A percentile compares a stretch with the other conserved stretches of the same genome.
These are phyloP conservation scores for Lablab purpureus DNA, from an alignment of 306 rosid species.

Conservation along the genomic window DNA sequence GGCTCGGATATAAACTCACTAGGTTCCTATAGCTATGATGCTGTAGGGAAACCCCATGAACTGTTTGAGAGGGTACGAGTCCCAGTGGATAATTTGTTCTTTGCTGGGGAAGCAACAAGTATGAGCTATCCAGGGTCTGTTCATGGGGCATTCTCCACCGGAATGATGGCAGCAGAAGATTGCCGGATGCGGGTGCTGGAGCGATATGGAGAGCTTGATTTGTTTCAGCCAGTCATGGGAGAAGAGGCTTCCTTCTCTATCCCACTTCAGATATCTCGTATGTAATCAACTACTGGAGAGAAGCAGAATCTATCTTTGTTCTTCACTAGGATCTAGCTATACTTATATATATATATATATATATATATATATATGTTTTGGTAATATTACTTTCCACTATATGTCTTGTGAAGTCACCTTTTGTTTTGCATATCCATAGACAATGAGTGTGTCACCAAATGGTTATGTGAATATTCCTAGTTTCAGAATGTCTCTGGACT, in stretches of 20 bases:
- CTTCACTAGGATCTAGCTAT: neutral
- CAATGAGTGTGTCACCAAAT: conserved; percentile 29
- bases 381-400: neutral
- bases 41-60: conserved; percentile 88
- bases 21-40: conserved; percentile 93
- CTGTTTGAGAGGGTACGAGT: conserved; percentile 91
- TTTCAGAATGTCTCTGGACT: neutral
- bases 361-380: too few species aligned
- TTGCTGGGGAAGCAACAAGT: conserved; percentile 99
- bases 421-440: neutral
- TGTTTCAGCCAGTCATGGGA: conserved; percentile 86
- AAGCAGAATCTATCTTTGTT: neutral
- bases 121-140: conserved; percentile 87
- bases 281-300: conserved; percentile 51
- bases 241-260: conserved; percentile 65
- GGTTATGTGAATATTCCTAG: conserved; percentile 21
- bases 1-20: conserved; percentile 81
- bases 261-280: conserved; percentile 87
- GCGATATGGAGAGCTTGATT: conserved; percentile 89
- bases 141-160: conserved; percentile 93
- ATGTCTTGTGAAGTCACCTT: neutral
- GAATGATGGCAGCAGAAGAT: conserved; percentile 96
- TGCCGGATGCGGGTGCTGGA: conserved; percentile 97
- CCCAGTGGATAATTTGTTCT: conserved; percentile 94
- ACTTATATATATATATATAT: too few species aligned